Base-by-base conservation (phyloP, 2,329 filamentous ascomycete genomes). In the Juglanconis juglandina region DNA sequence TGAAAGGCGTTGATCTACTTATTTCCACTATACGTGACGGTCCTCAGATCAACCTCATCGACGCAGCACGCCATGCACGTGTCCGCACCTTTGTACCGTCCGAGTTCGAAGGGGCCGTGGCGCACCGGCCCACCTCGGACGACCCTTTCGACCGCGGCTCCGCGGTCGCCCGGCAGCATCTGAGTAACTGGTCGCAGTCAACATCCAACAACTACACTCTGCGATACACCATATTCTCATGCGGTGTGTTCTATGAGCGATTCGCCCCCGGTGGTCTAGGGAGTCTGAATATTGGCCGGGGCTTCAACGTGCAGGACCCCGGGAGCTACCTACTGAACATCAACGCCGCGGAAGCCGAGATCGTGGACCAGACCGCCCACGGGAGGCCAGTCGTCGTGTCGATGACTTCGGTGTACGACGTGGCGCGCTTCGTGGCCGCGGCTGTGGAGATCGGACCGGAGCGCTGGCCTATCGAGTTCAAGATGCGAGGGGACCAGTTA, bases 201-300 rank as follows among this genome's bases (percentile, higher is more conserved):
- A 34, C 35, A 17, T 6, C 46, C 39, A 17, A 4, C 34, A n/a
- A 37, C 4, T 41, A 44, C 37, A 74, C 77, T 49, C 89, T 92
- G 76, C 80, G 82, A 47, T 90, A 82, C 63, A 91, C 89, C 0
- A 78, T 87, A 33, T 92, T 92, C 72, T 84, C 86, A 0, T 92
- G 90, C 66, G 90, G 90, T 24, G 73, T 92, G 35, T 85, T 92
- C 65, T 92, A 91, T 77, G 89, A 92, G 69, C 79, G 88, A 1
- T 92, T 92, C 67, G 85, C 84, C 24, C 86, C 86, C 0, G 85
- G 83, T 3, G 90, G 90, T 0, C 79, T 92, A 61, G 77, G 78
- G 11, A 76, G 78, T 17, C 79, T 85, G 57, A 76, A 80, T 39
- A 86, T 92, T 51, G 88, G 88, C 1, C 67, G 68, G 34, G 79